Percentiles rank a stretch among this genome's conserved stretches.
Evolutionary conservation across 352 stramenopile genomes (phyloP).

Genomic region (Stephanocyclus meneghinianus): DNA sequence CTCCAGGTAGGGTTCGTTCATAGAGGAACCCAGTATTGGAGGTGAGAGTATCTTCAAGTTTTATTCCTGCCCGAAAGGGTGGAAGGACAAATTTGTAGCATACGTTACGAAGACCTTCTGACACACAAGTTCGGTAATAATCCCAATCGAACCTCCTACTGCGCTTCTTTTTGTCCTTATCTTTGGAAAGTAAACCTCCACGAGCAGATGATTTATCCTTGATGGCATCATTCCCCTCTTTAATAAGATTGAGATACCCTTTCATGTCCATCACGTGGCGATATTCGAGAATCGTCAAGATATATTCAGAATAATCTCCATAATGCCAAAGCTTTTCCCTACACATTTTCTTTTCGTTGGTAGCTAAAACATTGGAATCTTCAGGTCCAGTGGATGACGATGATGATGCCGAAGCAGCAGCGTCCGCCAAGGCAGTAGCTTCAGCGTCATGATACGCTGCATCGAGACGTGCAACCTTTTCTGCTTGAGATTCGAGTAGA

Average conservation of each 20-base stretch:
- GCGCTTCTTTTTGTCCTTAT: constrained; percentile 62
- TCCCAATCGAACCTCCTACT: constrained; percentile 79
- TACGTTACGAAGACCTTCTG: constrained; percentile 73
- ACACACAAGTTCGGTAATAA: constrained; percentile 80
- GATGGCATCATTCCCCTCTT: constrained; percentile 83
- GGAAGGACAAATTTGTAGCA: constrained; percentile 77
- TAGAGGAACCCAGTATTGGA: constrained; percentile 68
- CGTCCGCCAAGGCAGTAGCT: constrained; percentile 15
- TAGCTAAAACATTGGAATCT: constrained; percentile 14
- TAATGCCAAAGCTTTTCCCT: constrained; percentile 75
- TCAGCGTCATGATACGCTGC: constrained; percentile 43
- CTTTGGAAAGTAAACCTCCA: constrained; percentile 22
- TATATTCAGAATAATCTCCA: constrained; percentile 68
- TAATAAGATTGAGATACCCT: constrained; percentile 77
- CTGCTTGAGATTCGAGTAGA: constrained; percentile 59
- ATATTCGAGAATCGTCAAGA: constrained; percentile 64
- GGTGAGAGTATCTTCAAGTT: constrained; percentile 72
- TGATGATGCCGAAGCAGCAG: neutral
- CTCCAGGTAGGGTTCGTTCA: constrained; percentile 66
- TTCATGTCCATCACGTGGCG: constrained; percentile 80
- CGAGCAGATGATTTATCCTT: constrained; percentile 57
- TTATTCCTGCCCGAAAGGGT: constrained; percentile 76
- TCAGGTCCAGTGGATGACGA: neutral
- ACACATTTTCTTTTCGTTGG: constrained; percentile 67
- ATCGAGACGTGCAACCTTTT: constrained; percentile 68